Conservation (phyloP, 352 stramenopile genomes). For the Phytopythium aichiense region DNA sequence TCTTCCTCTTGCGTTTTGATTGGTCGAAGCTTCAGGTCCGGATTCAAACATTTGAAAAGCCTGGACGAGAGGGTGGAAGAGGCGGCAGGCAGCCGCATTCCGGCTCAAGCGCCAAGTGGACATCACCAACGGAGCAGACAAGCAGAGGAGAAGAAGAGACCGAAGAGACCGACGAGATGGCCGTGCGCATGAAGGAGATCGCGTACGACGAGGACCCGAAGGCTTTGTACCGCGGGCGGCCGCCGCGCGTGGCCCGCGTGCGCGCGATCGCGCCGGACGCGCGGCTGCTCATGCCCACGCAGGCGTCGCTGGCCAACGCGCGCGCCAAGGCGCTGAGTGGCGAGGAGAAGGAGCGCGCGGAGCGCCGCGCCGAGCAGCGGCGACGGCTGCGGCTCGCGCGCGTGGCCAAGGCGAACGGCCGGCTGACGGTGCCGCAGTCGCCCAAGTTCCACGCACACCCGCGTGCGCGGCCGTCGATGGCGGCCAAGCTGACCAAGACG, state of each 20-base stretch:
- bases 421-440: conserved; percentile 63
- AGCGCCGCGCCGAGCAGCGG: conserved; percentile 26
- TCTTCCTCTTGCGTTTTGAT: no score
- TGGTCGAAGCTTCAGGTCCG: no score
- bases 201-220: conserved; percentile 36
- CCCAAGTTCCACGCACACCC: conserved; percentile 52
- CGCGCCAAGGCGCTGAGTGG: conserved; percentile 39
- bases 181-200: conserved; percentile 17
- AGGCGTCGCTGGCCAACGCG: conserved; percentile 43
- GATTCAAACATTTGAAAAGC: conserved; percentile 38
- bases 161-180: neutral
- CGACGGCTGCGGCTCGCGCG: conserved; percentile 28
- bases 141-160: neutral
- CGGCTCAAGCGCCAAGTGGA: neutral
- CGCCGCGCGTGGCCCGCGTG: conserved; percentile 44
- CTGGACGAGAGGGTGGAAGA: neutral
- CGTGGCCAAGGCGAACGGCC: conserved; percentile 48
- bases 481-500: conserved; percentile 50
- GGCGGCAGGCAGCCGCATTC: neutral
- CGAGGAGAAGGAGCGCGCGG: conserved; percentile 36
- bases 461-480: conserved; percentile 18
- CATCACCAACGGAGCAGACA: neutral
- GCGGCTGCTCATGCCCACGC: conserved; percentile 54
- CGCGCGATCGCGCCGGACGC: conserved; percentile 52
- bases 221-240: conserved; percentile 38